A percentile compares a stretch with the other conserved stretches of the same genome.
These are phyloP conservation scores for Populus hybrid DNA, from an alignment of 441 rosid species.

Conservation along the genomic window DNA sequence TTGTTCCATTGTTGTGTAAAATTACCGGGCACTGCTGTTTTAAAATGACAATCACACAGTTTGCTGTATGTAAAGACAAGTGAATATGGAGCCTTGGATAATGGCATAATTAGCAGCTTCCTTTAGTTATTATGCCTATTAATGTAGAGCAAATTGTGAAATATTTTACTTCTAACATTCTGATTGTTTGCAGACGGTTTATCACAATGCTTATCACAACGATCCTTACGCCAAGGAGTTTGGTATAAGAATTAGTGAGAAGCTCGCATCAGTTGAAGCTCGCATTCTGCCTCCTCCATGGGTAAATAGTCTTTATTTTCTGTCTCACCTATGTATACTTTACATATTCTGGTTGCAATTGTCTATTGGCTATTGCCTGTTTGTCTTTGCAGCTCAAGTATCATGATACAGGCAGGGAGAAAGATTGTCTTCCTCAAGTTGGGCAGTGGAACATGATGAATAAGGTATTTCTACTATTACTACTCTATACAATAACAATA, in stretches of 20 bases:
- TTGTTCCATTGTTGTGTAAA: not conserved
- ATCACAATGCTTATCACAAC: conserved; percentile 60
- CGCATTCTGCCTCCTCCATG: conserved; percentile 88
- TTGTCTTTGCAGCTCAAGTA: conserved; percentile 69
- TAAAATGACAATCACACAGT: not conserved
- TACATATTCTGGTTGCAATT: not conserved
- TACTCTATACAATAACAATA: too few relatives aligned
- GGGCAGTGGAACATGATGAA: conserved; percentile 99
- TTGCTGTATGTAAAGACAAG: not conserved
- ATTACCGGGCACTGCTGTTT: not conserved
- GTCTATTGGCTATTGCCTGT: not conserved
- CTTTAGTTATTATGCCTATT: not conserved
- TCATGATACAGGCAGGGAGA: conserved; percentile 89
- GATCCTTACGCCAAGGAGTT: conserved; percentile 87
- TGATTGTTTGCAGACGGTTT: conserved; percentile 52
- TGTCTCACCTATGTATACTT: not conserved
- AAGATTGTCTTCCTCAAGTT: conserved; percentile 75
- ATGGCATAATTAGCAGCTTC: not conserved
- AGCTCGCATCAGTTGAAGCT: conserved; percentile 93
- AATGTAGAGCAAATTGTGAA: not conserved
- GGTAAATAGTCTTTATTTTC: conserved; percentile 37
- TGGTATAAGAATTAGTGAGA: conserved; percentile 79
- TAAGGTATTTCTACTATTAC: conserved; percentile 42
- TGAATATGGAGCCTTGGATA: not conserved
- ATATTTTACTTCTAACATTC: conserved; percentile 1